Evolutionary conservation across 2,329 filamentous ascomycete genomes (phyloP).

Genomic region (Scedosporium aurantiacum): DNA sequence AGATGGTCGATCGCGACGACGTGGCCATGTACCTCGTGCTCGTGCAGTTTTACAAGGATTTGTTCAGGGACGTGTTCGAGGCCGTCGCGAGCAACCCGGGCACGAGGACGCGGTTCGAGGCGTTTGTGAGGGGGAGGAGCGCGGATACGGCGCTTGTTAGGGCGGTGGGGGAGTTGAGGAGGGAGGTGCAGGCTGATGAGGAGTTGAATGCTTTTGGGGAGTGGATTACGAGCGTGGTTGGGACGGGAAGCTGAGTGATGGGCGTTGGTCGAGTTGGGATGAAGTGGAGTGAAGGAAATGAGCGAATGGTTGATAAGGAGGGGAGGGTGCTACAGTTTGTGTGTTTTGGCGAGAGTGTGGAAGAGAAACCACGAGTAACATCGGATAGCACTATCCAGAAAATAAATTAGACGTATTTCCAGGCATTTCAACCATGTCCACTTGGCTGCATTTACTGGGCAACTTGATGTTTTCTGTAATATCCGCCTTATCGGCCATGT

Average conservation of each 20-base stretch:
- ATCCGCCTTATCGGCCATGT: neutral
- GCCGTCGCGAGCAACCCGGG: neutral
- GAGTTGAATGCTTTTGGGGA: neutral
- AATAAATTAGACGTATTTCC: neutral
- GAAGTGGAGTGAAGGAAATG: too few relatives aligned
- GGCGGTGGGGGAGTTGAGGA: conserved; percentile 3
- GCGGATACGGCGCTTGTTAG: conserved; percentile 1
- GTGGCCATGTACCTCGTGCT: conserved; percentile 6
- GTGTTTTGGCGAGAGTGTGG: too few relatives aligned
- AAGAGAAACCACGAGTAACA: neutral
- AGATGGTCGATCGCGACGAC: conserved; percentile 1
- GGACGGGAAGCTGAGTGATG: neutral
- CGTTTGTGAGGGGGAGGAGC: neutral
- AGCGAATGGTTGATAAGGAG: too few relatives aligned
- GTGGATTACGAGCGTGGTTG: neutral
- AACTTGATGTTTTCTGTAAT: neutral
- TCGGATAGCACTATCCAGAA: too few relatives aligned
- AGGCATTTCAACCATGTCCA: neutral
- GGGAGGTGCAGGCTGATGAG: conserved; percentile 4
- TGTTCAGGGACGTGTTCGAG: neutral
- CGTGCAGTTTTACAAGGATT: conserved; percentile 6
- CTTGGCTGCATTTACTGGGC: neutral
- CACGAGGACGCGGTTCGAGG: neutral
- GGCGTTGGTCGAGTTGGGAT: too few relatives aligned
- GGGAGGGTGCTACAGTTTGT: too few relatives aligned